Evolutionary conservation across 2,329 filamentous ascomycete genomes (phyloP).

Genomic region (Trichoderma breve): DNA sequence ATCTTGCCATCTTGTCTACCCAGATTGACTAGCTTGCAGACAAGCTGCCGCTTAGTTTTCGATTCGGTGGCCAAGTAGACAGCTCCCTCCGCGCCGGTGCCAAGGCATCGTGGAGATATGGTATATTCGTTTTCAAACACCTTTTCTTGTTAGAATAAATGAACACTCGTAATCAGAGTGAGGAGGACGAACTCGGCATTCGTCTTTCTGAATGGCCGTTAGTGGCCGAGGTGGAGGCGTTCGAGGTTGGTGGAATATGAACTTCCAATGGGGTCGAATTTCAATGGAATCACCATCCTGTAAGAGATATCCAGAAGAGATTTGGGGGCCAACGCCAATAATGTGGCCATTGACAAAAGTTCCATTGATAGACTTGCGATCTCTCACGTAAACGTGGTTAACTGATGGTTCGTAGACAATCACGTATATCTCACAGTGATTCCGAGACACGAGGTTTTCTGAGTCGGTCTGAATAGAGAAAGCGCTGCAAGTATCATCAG

Average conservation of each 20-base stretch:
- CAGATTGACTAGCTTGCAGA: conserved; percentile 65
- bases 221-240: conserved; percentile 28
- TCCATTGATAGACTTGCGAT: conserved; percentile 53
- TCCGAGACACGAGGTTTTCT: conserved; percentile 47
- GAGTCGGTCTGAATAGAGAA: conserved; percentile 39
- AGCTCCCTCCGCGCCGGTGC: conserved; percentile 37
- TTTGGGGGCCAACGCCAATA: conserved; percentile 40
- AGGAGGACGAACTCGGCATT: conserved; percentile 32
- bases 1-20: conserved; percentile 31
- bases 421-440: conserved; percentile 56
- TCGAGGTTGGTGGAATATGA: conserved; percentile 34
- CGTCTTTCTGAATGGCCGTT: conserved; percentile 32
- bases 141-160: conserved; percentile 22
- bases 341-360: conserved; percentile 50
- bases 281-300: conserved; percentile 50
- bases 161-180: neutral
- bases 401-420: conserved; percentile 47
- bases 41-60: conserved; percentile 56
- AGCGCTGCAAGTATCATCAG: conserved; percentile 30
- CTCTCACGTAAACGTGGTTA: conserved; percentile 54
- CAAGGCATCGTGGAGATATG: conserved; percentile 37
- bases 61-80: conserved; percentile 46
- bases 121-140: conserved; percentile 36
- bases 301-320: conserved; percentile 47
- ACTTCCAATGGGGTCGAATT: conserved; percentile 40